Percentiles rank a stretch among this genome's conserved stretches.
These are phyloP conservation scores for Pyrus pyrifolia DNA, from an alignment of 306 rosid species.

Conservation along the genomic window DNA sequence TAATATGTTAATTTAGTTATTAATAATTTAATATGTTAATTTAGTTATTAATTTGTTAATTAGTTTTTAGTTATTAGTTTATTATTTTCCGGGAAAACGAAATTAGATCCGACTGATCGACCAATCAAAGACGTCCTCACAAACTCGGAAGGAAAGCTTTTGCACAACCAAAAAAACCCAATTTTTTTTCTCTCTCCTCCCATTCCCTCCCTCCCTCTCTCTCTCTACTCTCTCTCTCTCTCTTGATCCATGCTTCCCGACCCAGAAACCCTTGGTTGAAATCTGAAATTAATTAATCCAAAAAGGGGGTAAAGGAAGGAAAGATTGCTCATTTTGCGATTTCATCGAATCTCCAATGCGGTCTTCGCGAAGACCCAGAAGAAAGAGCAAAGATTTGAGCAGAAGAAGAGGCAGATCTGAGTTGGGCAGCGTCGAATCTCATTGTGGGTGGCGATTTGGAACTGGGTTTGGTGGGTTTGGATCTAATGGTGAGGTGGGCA, in stretches of 20 bases:
- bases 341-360: conserved; percentile 45
- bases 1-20: neutral
- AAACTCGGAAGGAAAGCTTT: conserved; percentile 10
- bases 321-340: neutral
- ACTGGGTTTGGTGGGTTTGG: conserved; percentile 35
- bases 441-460: conserved; percentile 31
- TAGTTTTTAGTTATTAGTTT: neutral
- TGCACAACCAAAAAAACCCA: conserved; percentile 1
- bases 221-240: neutral
- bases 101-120: conserved; percentile 46
- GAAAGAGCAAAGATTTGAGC: conserved; percentile 25
- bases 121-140: conserved; percentile 37
- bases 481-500: conserved; percentile 56
- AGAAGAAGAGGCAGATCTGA: conserved; percentile 31
- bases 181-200: conserved; percentile 22
- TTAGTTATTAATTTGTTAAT: neutral
- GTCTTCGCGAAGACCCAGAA: conserved; percentile 36
- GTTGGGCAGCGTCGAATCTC: conserved; percentile 3
- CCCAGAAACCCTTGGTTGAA: conserved; percentile 23
- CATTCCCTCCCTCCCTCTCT: neutral
- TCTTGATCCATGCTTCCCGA: conserved; percentile 34
- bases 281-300: neutral
- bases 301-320: neutral
- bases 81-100: conserved; percentile 30
- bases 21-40: neutral